Evolutionary conservation across 306 rosid species (phyloP).

Genomic region (Fagus sylvatica): DNA sequence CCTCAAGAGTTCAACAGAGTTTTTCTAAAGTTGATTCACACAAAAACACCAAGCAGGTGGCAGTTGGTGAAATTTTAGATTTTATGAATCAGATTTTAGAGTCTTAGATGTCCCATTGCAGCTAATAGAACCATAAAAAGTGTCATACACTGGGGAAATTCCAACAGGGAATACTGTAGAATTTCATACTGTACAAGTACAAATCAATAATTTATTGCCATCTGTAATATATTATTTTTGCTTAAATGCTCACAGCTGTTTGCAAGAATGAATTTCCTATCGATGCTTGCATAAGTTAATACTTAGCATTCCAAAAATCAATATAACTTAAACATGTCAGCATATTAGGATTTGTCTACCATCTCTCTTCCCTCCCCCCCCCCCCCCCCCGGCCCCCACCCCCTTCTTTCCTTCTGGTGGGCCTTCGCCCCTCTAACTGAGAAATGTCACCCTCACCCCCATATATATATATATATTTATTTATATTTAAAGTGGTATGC

Average conservation of each 20-base stretch:
- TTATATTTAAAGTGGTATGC: too few relatives aligned
- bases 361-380: too few relatives aligned
- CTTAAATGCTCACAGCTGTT: slow-evolving; percentile 14
- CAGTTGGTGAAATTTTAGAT: slow-evolving; percentile 19
- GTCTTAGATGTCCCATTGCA: slow-evolving; percentile 5
- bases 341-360: slow-evolving; percentile 1
- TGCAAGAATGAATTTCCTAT: background rate
- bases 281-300: background rate
- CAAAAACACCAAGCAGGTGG: slow-evolving; percentile 14
- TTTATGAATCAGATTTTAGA: background rate
- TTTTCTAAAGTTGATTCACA: background rate
- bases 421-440: too few relatives aligned
- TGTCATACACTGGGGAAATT: background rate
- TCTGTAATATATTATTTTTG: background rate
- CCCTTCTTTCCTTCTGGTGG: too few relatives aligned
- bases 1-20: slow-evolving; percentile 12
- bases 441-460: too few relatives aligned
- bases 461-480: too few relatives aligned
- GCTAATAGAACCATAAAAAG: background rate
- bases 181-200: background rate
- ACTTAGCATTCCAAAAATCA: slow-evolving; percentile 10
- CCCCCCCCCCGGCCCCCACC: too few relatives aligned
- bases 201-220: background rate
- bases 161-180: background rate
- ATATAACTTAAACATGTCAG: slow-evolving; percentile 3